Base-by-base conservation (phyloP, 768 basidiomycete genomes). In the Pisolithus albus region DNA sequence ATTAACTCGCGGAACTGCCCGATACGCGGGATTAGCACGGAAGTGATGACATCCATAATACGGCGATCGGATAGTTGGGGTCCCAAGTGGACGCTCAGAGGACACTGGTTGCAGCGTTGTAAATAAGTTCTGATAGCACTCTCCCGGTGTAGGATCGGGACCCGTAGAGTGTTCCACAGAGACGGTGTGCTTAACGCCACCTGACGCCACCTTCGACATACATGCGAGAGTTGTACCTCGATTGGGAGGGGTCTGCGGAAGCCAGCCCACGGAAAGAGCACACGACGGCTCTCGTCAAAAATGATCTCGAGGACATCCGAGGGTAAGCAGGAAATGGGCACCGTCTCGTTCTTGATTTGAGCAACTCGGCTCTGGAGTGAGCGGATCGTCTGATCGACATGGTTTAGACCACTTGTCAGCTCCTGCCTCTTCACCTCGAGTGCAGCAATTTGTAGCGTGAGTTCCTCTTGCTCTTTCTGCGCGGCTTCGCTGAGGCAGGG, bases 191-290 rank as follows among this genome's bases (percentile, higher is more conserved):
- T 53, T 39, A 72, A 63, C 18, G 72, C 65, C 4, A 71, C 61
- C 46, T 60, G 58, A 21, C 70, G 67, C 72, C 72, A 72, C 40
- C 60, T 59, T 30, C 59, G 50, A 34, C 63, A 64, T n/a, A 72
- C 68, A 42, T 67, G 65, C 34, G 72, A 68, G 44, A 72, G 63
- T 53, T 67, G 66, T 7, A 67, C 65, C 57, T 67, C 66, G 48
- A 57, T 48, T 28, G 67, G 67, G 37, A 69, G 60, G 16, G 65
- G 67, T 51, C 62, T 64, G 44, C 56, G 61, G 45, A 58, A 46
- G 39, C 61, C 65, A 1, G 54, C 47, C 65, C 65, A 66, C 18
- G 52, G 54, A 38, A 55, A 55, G 48, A 68, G 65, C 10, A 61
- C 56, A 46, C 56, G 54, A 9, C 65, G 63, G 47, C 64, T 58